Evolutionary conservation across 2,329 filamentous ascomycete species (phyloP).

Genomic region (Fusarium fracticaudum): DNA sequence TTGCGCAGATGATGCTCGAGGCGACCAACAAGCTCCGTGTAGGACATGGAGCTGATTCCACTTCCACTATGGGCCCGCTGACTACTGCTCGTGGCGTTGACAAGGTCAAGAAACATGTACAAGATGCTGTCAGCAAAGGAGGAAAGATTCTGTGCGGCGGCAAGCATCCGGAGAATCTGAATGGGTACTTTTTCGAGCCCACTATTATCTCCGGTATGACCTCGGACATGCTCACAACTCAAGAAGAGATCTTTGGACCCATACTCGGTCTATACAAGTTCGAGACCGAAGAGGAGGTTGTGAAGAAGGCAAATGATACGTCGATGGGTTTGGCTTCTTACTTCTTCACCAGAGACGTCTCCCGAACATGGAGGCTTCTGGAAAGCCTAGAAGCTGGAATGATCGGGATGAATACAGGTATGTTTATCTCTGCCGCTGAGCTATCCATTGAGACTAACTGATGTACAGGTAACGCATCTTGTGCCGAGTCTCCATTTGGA

Average conservation of each 20-base stretch:
- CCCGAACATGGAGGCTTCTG: conserved; percentile 17
- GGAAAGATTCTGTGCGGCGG: background rate
- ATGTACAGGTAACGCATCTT: conserved; percentile 34
- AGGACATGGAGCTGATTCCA: background rate
- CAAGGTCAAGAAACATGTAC: background rate
- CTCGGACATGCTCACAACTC: conserved; percentile 3
- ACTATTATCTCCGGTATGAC: conserved; percentile 16
- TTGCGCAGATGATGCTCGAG: background rate
- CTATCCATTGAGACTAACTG: fast-evolving
- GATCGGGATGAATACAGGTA: conserved; percentile 17
- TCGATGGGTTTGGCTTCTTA: conserved; percentile 18
- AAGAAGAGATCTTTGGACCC: conserved; percentile 32
- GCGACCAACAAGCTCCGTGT: background rate
- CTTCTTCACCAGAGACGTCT: conserved; percentile 26
- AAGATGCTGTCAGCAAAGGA: conserved; percentile 14
- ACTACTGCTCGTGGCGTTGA: conserved; percentile 5
- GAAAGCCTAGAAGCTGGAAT: conserved; percentile 32
- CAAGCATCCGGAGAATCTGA: background rate
- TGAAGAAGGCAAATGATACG: conserved; percentile 19
- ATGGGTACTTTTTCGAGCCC: conserved; percentile 18
- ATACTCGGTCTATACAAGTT: conserved; percentile 17
- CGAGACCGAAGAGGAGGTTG: conserved; percentile 23
- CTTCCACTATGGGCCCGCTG: conserved; percentile 8
- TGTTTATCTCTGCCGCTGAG: background rate
- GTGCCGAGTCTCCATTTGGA: conserved; percentile 51